Base-by-base conservation (phyloP, 2,329 filamentous ascomycete genomes). In the Phialemoniopsis sp. region DNA sequence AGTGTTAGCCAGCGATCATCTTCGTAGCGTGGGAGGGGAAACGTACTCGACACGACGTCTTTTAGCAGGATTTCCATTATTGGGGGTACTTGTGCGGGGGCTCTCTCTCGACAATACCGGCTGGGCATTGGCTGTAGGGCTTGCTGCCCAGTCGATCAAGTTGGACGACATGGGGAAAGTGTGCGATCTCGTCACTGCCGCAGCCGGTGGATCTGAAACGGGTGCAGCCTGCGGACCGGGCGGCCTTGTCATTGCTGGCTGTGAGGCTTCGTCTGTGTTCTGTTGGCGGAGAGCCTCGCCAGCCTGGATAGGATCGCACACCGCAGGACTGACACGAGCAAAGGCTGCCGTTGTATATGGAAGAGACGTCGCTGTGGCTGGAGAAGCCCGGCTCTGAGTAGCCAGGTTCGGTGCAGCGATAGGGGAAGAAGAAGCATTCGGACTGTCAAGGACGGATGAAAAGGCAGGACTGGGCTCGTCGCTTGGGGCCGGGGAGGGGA, bases 401-500 rank as follows among this genome's bases (percentile, higher is more conserved):
- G 39, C 42, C 43, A 50, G 57, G 51, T 38, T 54, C 46, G 46
- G 31, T 54, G 28, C 52, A 51, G 62, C 17, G 19, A 50, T 51
- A 46, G 55, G 50, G 55, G 53, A 42, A 46, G 49, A 33, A 16
- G 32, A 21, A 37, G 43, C 40, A 47, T 52, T 49, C 45, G 67
- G 53, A 50, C 62, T 63, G 42, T 64, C 55, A 52, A 50, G 44
- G 6, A 26, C 47, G 54, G 36, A 40, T 50, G 60, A 53, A 41
- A 60, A 43, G 45, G 56, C 56, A 17, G 74, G 73, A 50, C 73
- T 78, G 13, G 68, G 64, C 44, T 82, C 78, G 46, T 84, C 76
- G 53, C 78, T 85, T 10, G 76, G 72, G 12, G 79, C 72, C 26
- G 82, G 80, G 13, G 82, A 83, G 7, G 79, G 77, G 36, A 84